Evolutionary conservation across 345 rosid species (phyloP), one percentile per base, ranked within the genome.

Genomic region (Acer yangbiense): DNA sequence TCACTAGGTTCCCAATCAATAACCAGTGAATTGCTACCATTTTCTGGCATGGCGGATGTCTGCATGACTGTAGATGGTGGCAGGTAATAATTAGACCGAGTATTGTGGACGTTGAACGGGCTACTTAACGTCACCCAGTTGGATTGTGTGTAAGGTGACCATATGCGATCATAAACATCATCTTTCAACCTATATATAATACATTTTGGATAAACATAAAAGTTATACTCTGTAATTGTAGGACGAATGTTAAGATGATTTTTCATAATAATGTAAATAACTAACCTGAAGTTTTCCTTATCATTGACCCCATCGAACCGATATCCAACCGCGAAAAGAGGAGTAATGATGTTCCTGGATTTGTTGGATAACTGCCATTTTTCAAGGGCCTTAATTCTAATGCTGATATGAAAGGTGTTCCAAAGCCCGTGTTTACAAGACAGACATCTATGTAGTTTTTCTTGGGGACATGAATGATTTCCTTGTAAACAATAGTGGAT

Each of bases 111-210:
- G 0, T 7, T 1, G 9, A 76, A 43, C 1, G 52, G 6, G 2
- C 79, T 61, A n/a, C 7, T 25, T 27, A 77, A 67, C 1, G 46
- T 76, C 14, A 48, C 73, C 69, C 75, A 76, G 1, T 29, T 0
- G 25, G 23, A 55, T 14, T 1, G 7, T 7, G 46, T 78, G 6
- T 25, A 65, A 14, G 87, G 79, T 13, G 3, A 2, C 87, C 92
- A 89, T 3, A 82, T 62, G 35, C 89, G 70, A 8, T 89, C 92
- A 8, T 44, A 83, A 0, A 72, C 69, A 60, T 89, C 89, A 43
- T 43, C 46, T 43, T 43, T 43, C 1, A 7, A 43, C 46, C 46
- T 43, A 9, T 0, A 43, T 43, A 43, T 43, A 32, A 32, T 32
- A 29, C 35, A 29, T 29, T 29, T 29, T 29, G 35, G 35, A 29